Conservation (phyloP, 2,329 filamentous ascomycete species). For the Ophiosphaerella herpotricha region DNA sequence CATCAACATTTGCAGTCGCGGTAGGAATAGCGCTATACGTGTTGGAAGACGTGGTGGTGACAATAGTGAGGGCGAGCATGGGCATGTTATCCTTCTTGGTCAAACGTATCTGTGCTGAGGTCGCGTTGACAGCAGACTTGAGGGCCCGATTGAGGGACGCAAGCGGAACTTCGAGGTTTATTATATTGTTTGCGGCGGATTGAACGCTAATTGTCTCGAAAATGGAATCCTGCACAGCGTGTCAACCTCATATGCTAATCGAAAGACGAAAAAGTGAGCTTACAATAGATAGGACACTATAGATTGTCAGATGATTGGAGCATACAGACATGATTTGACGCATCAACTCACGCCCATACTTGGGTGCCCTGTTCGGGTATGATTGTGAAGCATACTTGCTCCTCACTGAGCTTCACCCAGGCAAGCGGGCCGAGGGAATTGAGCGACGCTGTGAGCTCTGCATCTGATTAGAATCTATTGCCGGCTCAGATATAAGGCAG, state of each 20-base stretch:
- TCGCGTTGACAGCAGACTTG: slow-evolving; percentile 80
- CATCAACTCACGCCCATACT: slow-evolving; percentile 80
- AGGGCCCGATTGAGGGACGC: slow-evolving; percentile 86
- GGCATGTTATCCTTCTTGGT: slow-evolving; percentile 92
- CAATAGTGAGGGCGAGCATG: slow-evolving; percentile 86
- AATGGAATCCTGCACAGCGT: slow-evolving; percentile 70
- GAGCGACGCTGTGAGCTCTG: slow-evolving; percentile 67
- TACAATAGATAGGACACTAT: slow-evolving; percentile 50
- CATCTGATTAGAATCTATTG: slow-evolving; percentile 2
- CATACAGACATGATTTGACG: slow-evolving; percentile 12
- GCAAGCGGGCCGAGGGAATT: slow-evolving; percentile 77
- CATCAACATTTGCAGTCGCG: slow-evolving; percentile 25
- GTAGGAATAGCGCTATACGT: slow-evolving; percentile 47
- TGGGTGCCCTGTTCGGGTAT: slow-evolving; percentile 94
- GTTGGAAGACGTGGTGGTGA: slow-evolving; percentile 66
- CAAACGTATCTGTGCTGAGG: slow-evolving; percentile 81
- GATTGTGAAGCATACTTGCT: slow-evolving; percentile 89
- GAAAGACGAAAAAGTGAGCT: slow-evolving; percentile 32
- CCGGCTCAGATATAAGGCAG: fast-evolving
- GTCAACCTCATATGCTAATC: slow-evolving; percentile 14
- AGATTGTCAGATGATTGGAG: slow-evolving; percentile 20
- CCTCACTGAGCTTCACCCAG: slow-evolving; percentile 87
- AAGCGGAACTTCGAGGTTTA: slow-evolving; percentile 96
- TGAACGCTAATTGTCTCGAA: slow-evolving; percentile 88
- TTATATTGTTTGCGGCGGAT: slow-evolving; percentile 84